phyloP scores from a whole-genome alignment of 225 moss, liverwort and hornwort genomes.

The Straminergon stramineum region DNA sequence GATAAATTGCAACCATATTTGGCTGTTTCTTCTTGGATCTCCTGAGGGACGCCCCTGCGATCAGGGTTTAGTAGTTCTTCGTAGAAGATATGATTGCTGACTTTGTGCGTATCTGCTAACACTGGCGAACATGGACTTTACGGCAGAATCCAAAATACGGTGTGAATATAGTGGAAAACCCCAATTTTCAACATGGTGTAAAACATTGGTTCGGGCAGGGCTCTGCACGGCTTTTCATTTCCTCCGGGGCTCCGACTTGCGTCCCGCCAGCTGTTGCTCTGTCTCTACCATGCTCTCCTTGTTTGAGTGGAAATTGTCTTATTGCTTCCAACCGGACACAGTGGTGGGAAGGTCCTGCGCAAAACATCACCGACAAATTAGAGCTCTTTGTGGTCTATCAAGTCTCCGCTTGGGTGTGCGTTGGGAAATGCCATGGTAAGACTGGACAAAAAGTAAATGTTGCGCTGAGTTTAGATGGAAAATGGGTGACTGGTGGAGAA shows the following conservation, averaged over 20 bases:
- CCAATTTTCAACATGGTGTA: constrained; percentile 37
- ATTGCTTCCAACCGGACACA: constrained; percentile 58
- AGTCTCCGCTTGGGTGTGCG: constrained; percentile 81
- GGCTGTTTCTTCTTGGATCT: neutral
- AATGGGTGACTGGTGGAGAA: constrained; percentile 71
- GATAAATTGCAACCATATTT: neutral
- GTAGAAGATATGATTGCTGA: neutral
- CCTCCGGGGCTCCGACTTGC: constrained; percentile 41
- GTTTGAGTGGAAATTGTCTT: constrained; percentile 52
- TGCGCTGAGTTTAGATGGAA: constrained; percentile 66
- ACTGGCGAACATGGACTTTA: neutral
- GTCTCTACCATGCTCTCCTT: constrained; percentile 34
- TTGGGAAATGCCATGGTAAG: constrained; percentile 16
- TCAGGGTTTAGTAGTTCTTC: neutral
- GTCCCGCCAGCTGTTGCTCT: constrained; percentile 38
- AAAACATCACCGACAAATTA: constrained; percentile 58
- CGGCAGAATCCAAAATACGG: constrained; percentile 38
- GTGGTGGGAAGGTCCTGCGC: constrained; percentile 84
- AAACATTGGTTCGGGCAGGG: constrained; percentile 70
- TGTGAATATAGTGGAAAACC: constrained; percentile 63
- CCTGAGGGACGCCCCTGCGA: neutral
- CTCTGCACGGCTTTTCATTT: constrained; percentile 42
- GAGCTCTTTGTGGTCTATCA: constrained; percentile 73
- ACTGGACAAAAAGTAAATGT: constrained; percentile 61
- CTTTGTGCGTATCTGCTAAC: neutral